Conservation (phyloP, 345 rosid genomes). For the Trapa incisa region DNA sequence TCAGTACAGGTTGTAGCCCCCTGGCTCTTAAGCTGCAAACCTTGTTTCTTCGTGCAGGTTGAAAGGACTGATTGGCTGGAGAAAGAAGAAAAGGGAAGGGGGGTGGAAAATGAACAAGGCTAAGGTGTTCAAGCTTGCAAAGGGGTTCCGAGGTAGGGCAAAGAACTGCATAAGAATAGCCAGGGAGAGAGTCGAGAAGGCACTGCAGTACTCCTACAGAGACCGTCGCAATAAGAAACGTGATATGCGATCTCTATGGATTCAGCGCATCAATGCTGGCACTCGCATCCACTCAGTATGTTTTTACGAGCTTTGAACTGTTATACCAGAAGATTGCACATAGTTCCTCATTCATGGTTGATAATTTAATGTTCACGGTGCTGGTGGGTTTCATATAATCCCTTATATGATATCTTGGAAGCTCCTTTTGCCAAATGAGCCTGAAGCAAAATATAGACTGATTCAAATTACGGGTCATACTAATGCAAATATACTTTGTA, state of each 20-base stretch:
- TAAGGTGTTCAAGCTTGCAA: conserved; percentile 72
- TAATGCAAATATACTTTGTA: not conserved
- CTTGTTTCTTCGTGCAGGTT: not conserved
- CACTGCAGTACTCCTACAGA: conserved; percentile 83
- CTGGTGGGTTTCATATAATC: not conserved
- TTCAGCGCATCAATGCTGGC: conserved; percentile 86
- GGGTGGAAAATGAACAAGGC: conserved; percentile 59
- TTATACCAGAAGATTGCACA: not conserved
- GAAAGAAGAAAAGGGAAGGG: not conserved
- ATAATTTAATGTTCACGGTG: not conserved
- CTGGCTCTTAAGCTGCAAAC: not conserved
- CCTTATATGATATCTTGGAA: not conserved
- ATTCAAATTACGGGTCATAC: not conserved
- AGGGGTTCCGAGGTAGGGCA: conserved; percentile 89
- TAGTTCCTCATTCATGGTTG: not conserved
- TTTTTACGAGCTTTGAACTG: not conserved
- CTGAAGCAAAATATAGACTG: too few species aligned
- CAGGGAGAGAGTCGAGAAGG: conserved; percentile 93
- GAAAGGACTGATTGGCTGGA: not conserved
- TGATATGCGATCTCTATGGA: conserved; percentile 94
- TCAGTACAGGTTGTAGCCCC: not conserved
- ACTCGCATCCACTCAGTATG: conserved; percentile 77
- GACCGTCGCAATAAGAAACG: conserved; percentile 95
- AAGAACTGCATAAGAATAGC: conserved; percentile 90
- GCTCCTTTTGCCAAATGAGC: not conserved